phyloP scores from a whole-genome alignment of 2,329 filamentous ascomycete genomes.

The Plectosphaerella cucumerina region DNA sequence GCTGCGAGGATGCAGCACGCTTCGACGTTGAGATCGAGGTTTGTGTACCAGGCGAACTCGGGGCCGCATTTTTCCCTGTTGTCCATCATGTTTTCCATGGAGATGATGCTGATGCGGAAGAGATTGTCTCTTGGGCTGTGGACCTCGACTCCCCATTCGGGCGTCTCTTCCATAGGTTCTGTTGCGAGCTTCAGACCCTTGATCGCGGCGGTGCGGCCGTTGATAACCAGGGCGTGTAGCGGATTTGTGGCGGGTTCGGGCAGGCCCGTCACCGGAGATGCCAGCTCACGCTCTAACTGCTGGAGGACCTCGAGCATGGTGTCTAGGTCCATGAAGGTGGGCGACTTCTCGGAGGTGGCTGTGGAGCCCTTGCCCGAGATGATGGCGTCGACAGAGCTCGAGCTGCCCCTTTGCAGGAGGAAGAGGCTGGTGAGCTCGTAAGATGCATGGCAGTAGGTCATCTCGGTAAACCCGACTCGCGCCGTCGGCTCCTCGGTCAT shows the following conservation, averaged over 20 bases:
- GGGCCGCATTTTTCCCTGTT: background rate
- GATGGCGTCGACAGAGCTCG: too few species aligned
- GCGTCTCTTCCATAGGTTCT: conserved; percentile 38
- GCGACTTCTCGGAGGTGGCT: too few species aligned
- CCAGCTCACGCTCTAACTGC: background rate
- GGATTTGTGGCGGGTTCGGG: background rate
- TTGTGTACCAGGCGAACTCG: conserved; percentile 50
- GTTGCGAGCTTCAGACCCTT: conserved; percentile 26
- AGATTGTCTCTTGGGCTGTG: conserved; percentile 33
- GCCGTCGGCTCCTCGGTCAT: conserved; percentile 42
- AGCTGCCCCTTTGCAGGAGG: background rate
- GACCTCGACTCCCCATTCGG: conserved; percentile 45
- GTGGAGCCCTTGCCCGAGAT: too few species aligned
- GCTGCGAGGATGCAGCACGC: conserved; percentile 50
- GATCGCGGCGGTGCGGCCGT: background rate
- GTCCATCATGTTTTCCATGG: background rate
- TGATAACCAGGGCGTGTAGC: conserved; percentile 1
- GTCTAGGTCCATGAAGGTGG: too few species aligned
- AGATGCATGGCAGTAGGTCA: conserved; percentile 33
- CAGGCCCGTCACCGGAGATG: background rate
- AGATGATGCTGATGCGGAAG: conserved; percentile 27
- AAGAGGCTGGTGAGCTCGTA: background rate
- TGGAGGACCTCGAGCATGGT: background rate
- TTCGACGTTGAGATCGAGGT: conserved; percentile 50
- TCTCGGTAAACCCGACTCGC: conserved; percentile 49